Base-by-base conservation (phyloP, 345 rosid genomes). In the Eucalyptus coolabah region DNA sequence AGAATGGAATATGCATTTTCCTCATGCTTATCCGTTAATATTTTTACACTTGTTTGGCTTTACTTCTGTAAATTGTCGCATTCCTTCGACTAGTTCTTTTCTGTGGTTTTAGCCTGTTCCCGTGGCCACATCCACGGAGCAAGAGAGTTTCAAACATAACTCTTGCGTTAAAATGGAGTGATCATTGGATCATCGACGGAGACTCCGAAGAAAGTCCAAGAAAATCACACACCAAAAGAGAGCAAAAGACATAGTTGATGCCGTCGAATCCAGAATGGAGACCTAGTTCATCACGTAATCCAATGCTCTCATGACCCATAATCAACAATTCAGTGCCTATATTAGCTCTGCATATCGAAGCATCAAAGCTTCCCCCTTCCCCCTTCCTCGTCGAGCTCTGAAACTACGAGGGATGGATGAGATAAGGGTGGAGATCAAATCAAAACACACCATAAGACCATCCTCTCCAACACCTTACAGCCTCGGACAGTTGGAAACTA, bases 371-470 rank as follows among this genome's bases (percentile, higher is more conserved):
- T 77, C 83, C 83, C 45, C 12, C 83, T 77, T 77, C 47, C 47
- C 28, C 12, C 14, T 37, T 72, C 47, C 47, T 77, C 47, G 30
- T 40, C 24, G 28, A 77, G 85, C 85, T 40, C 42, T 77, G 85
- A 77, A 77, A 21, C 85, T 26, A 40, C 85, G 7, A 40, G 47
- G 24, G 85, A 83, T 23, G 80, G 67, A 72, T 40, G 83, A 5
- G 65, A 19, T 90, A 86, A 72, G 85, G 67, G 59, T 90, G 23
- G 17, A 51, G 45, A 89, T 92, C 87, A 89, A 77, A 59, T 90
- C 92, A 12, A 89, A 50, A 87, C 90, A 92, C 60, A 56, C 85
- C 65, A 92, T 90, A 80, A 91, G 89, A 87, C 93, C 94, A 77
- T 90, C 90, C 18, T 89, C 92, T 63, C 88, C 92, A 88, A 90